These are phyloP conservation scores for Globisporangium rhizosaccharum DNA, from an alignment of 352 stramenopile species.

Conservation along the genomic window DNA sequence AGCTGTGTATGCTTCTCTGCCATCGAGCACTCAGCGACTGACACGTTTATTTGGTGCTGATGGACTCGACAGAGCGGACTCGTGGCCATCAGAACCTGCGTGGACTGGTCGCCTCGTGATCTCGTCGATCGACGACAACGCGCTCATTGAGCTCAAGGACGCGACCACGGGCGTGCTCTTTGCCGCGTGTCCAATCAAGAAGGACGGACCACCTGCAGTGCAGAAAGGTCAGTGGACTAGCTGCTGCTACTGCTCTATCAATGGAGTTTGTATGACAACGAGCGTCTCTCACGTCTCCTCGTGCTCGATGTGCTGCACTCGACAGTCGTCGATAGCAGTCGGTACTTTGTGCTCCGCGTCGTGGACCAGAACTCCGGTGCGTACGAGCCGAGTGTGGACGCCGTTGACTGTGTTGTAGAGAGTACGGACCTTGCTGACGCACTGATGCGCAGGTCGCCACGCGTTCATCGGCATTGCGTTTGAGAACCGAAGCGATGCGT, in stretches of 20 bases:
- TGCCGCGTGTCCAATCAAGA: constrained; percentile 55
- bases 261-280: too few relatives aligned
- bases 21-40: too few relatives aligned
- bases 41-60: too few relatives aligned
- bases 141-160: constrained; percentile 59
- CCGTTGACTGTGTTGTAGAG: neutral
- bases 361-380: constrained; percentile 79
- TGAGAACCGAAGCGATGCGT: constrained; percentile 91
- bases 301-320: neutral
- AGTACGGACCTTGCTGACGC: neutral
- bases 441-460: constrained; percentile 49
- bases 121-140: constrained; percentile 48
- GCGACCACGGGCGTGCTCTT: constrained; percentile 47
- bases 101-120: constrained; percentile 66
- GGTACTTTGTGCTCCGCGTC: constrained; percentile 93
- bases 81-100: constrained; percentile 50
- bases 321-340: constrained; percentile 83
- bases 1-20: too few relatives aligned
- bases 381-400: neutral
- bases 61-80: constrained; percentile 36
- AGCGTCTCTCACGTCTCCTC: too few relatives aligned
- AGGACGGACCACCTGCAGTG: constrained; percentile 45
- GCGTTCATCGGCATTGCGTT: constrained; percentile 93
- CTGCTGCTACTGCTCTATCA: neutral
- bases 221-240: constrained; percentile 38